These are phyloP conservation scores for Xylaria bambusicola DNA, from an alignment of 495 filamentous ascomycete genomes.

Conservation along the genomic window DNA sequence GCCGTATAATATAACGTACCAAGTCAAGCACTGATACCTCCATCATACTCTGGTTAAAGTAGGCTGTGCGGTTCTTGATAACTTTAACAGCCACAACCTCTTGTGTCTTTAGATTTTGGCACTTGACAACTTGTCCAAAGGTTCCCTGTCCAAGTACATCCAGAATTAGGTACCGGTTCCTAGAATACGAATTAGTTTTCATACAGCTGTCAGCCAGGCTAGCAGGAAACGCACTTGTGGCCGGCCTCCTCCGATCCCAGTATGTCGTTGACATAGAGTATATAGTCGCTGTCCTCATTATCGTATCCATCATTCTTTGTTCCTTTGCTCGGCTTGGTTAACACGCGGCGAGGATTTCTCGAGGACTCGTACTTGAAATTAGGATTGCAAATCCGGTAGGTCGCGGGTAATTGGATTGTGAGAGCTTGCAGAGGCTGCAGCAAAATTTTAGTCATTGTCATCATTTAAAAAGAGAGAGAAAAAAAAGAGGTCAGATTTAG, in stretches of 20 bases:
- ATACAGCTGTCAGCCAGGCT: not conserved
- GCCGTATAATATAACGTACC: slow-evolving; percentile 52
- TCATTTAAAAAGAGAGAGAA: not conserved
- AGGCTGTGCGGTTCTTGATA: slow-evolving; percentile 98
- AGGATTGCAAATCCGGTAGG: slow-evolving; percentile 98
- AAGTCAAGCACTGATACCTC: slow-evolving; percentile 97
- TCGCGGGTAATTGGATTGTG: slow-evolving; percentile 88
- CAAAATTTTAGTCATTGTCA: slow-evolving; percentile 16
- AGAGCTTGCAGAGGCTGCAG: slow-evolving; percentile 89
- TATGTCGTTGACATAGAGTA: slow-evolving; percentile 98
- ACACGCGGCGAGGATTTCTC: slow-evolving; percentile 91
- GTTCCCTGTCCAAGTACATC: slow-evolving; percentile 98
- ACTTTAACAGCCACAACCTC: slow-evolving; percentile 99
- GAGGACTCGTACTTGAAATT: slow-evolving; percentile 99
- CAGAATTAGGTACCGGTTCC: slow-evolving; percentile 96
- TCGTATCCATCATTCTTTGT: slow-evolving; percentile 99
- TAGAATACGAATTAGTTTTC: slow-evolving; percentile 34
- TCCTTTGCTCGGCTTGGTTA: slow-evolving; percentile 99
- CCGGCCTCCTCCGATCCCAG: slow-evolving; percentile 96
- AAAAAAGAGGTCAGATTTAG: no score
- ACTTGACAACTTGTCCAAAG: slow-evolving; percentile 99
- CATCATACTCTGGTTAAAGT: slow-evolving; percentile 99
- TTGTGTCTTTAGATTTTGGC: slow-evolving; percentile 96
- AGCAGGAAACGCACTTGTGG: slow-evolving; percentile 71
- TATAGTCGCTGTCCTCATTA: slow-evolving; percentile 99